Conservation (phyloP, 495 filamentous ascomycete species). For the Parmelia sp. region DNA sequence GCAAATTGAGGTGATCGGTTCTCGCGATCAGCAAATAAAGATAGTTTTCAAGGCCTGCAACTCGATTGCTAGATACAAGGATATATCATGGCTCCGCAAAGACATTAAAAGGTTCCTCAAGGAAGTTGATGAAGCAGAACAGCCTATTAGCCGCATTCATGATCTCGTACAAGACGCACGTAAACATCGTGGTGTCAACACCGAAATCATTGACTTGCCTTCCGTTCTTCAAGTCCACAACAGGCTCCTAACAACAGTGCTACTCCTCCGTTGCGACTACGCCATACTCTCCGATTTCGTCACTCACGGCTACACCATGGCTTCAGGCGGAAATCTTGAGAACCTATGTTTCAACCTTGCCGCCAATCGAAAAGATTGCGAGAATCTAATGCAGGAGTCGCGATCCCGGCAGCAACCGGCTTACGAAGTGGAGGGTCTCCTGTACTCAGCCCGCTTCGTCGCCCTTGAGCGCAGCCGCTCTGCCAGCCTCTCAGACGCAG, state of each 20-base stretch:
- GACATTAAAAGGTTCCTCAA: constrained; percentile 39
- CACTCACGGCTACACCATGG: neutral
- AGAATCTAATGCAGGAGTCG: constrained; percentile 20
- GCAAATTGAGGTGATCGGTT: constrained; percentile 4
- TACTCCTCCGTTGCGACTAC: constrained; percentile 51
- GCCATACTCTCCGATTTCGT: constrained; percentile 52
- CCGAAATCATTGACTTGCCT: constrained; percentile 40
- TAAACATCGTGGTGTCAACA: constrained; percentile 31
- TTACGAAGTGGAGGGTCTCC: constrained; percentile 30
- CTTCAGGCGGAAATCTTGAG: constrained; percentile 5
- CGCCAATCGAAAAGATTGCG: constrained; percentile 15
- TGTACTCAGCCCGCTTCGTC: constrained; percentile 35
- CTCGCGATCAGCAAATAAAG: constrained; percentile 17
- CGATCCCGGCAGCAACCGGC: constrained; percentile 13
- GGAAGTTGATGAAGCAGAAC: constrained; percentile 47
- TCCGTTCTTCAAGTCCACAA: constrained; percentile 33
- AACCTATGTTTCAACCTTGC: constrained; percentile 11
- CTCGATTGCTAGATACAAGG: constrained; percentile 13
- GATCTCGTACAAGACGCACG: constrained; percentile 46
- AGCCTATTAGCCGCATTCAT: constrained; percentile 53
- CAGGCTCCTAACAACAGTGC: constrained; percentile 39
- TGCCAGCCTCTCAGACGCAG: constrained; percentile 13
- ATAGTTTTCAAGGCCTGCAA: constrained; percentile 9
- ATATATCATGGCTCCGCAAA: constrained; percentile 32
- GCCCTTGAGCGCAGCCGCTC: constrained; percentile 31